Base-by-base conservation (phyloP, 2,329 filamentous ascomycete genomes). In the Fusarium agapanthi region DNA sequence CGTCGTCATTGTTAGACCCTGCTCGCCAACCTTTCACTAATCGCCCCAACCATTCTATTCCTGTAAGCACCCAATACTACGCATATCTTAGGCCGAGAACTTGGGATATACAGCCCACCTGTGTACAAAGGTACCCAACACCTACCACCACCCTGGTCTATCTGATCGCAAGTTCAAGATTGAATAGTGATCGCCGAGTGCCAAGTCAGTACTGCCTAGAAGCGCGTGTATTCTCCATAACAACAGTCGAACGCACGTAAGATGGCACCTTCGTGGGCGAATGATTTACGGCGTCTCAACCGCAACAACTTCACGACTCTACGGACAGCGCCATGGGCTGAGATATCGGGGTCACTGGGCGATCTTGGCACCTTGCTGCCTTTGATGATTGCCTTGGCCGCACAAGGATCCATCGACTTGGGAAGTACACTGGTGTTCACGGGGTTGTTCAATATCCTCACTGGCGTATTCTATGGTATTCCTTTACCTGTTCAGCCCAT, bases 401-500 rank as follows among this genome's bases (percentile, higher is more conserved):
- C 93, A 34, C 92, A 93, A 73, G 86, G 88, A 38, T 95, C 93
- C 14, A 93, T 98, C 76, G 92, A 93, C 28, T 88, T 98, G 3
- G 90, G 93, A 32, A 91, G 91, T 53, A 98, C 95, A 0, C 88
- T 98, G 2, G 89, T 98, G 11, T 96, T 97, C 80, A 95, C 94
- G 0, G 96, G 96, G 3, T 78, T 95, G 15, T 95, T 92, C 81
- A 98, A 98, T 78, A 89, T 98, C 61, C 77, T 93, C 18, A 97
- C 95, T 0, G 96, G 95, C 24, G 79, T 91, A 4, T 82, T 91
- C 37, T 98, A 98, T 77, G 95, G 95, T 12, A 92, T 98, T 44
- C 95, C 95, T 5, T 83, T 98, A 7, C 95, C 95, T 0, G 95
- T 98, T 0, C 95, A 98, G 83, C 95, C 95, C n/a, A 91, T 91